Evolutionary conservation across 179 eudicot species (phyloP).

Genomic region (Beta macrorhiza): DNA sequence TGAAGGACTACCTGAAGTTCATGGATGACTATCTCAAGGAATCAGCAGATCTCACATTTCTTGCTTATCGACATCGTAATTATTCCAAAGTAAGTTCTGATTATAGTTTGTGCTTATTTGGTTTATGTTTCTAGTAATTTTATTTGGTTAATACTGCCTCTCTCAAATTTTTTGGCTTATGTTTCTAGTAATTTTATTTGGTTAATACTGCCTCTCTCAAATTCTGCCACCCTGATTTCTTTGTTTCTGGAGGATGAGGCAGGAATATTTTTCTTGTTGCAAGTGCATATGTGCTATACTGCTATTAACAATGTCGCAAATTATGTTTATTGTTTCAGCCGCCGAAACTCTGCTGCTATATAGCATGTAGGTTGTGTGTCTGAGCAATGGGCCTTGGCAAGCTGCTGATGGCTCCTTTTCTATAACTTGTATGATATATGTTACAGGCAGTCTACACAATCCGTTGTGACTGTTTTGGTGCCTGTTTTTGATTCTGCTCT

Average conservation of each 20-base stretch:
- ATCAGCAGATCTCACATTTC: constrained; percentile 95
- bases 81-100: constrained; percentile 74
- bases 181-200: too few species aligned
- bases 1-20: constrained; percentile 78
- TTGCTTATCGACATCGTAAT: constrained; percentile 91
- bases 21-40: constrained; percentile 93
- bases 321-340: neutral
- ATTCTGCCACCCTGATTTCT: neutral
- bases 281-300: neutral
- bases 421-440: neutral
- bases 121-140: neutral
- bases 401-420: constrained; percentile 10
- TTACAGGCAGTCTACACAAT: neutral
- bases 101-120: neutral
- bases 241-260: neutral
- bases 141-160: neutral
- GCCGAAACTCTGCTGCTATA: neutral
- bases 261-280: neutral
- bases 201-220: neutral
- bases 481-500: neutral
- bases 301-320: neutral
- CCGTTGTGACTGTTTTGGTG: neutral
- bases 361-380: neutral
- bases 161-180: too few species aligned
- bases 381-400: neutral